phyloP scores from a whole-genome alignment of 805 yeast species.

The Candida ponderosae region DNA sequence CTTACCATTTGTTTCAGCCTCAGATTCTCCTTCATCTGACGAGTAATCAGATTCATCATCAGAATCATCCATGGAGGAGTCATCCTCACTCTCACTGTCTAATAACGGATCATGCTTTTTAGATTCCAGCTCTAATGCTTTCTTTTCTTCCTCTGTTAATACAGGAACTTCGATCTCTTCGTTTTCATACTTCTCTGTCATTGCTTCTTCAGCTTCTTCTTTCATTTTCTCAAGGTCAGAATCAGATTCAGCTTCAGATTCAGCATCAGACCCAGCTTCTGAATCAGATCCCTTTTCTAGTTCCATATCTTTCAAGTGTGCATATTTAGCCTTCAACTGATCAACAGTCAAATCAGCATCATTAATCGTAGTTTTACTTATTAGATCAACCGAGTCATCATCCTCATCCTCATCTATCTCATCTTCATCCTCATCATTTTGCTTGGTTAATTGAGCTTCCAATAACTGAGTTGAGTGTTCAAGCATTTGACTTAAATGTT shows the following conservation, averaged over 20 bases:
- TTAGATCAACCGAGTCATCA: constrained; percentile 9
- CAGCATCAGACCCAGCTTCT: constrained; percentile 21
- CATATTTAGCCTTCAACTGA: constrained; percentile 16
- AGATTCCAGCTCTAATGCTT: constrained; percentile 21
- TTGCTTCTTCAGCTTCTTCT: constrained; percentile 19
- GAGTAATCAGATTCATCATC: constrained; percentile 21
- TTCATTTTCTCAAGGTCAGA: constrained; percentile 12
- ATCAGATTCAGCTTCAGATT: constrained; percentile 12
- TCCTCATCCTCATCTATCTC: constrained; percentile 4
- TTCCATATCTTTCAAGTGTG: constrained; percentile 15
- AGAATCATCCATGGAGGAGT: constrained; percentile 24
- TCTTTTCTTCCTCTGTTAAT: constrained; percentile 13
- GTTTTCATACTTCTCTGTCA: constrained; percentile 2
- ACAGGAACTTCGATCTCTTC: constrained; percentile 8
- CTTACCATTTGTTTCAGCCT: constrained; percentile 34
- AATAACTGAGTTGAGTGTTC: constrained; percentile 86
- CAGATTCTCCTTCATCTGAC: constrained; percentile 26
- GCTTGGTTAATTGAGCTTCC: constrained; percentile 68
- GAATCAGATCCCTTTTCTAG: constrained; percentile 23
- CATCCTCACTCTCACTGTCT: constrained; percentile 19
- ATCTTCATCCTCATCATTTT: constrained; percentile 17
- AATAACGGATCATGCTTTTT: constrained; percentile 11
- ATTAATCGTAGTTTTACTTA: constrained; percentile 14
- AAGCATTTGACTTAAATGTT: constrained; percentile 78
- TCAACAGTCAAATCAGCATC: constrained; percentile 24